These are phyloP conservation scores for Rugosomyces carneus DNA, from an alignment of 1,284 basidiomycete genomes.

Conservation along the genomic window DNA sequence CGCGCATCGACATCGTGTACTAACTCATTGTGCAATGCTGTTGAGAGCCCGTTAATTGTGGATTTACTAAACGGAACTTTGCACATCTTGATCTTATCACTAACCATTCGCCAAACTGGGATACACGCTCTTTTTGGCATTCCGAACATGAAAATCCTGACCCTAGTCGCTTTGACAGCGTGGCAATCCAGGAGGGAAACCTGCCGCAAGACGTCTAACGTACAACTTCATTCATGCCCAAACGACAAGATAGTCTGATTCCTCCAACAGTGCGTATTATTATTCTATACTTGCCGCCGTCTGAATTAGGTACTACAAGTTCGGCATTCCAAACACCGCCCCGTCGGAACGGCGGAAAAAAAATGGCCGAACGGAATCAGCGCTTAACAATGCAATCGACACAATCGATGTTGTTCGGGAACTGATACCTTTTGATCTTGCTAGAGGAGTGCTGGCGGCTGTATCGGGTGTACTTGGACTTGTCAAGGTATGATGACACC, in stretches of 20 bases:
- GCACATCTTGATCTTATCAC: too few relatives aligned
- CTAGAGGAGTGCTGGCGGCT: constrained; percentile 8
- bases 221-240: neutral
- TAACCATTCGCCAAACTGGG: too few relatives aligned
- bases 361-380: constrained; percentile 3
- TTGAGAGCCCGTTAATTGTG: too few relatives aligned
- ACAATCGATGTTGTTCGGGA: constrained; percentile 4
- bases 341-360: neutral
- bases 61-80: too few relatives aligned
- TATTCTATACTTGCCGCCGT: neutral
- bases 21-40: too few relatives aligned
- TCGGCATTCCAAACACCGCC: neutral
- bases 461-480: constrained; percentile 8
- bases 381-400: constrained; percentile 8
- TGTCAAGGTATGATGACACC: constrained; percentile 9
- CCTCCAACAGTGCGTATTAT: neutral
- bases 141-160: too few relatives aligned
- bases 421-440: constrained; percentile 5
- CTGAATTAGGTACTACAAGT: neutral
- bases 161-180: too few relatives aligned
- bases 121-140: too few relatives aligned
- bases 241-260: neutral
- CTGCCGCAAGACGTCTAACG: neutral
- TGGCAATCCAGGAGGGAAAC: too few relatives aligned
- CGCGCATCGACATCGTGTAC: too few relatives aligned